Conservation (phyloP, 495 filamentous ascomycete species). For the Platismatia glauca region DNA sequence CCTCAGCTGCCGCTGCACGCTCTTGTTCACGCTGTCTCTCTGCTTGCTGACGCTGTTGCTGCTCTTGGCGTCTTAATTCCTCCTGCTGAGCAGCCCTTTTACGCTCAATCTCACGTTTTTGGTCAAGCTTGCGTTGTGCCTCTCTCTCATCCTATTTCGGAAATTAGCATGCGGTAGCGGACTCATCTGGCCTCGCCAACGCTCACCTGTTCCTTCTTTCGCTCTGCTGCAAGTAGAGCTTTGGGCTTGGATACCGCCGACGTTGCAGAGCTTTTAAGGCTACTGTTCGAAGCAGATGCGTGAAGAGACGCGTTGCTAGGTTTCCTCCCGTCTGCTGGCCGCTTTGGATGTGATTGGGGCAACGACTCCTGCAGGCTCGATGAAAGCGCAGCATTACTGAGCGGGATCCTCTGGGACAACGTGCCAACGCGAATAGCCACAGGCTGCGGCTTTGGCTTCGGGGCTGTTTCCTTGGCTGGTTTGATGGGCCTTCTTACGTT, state of each 20-base stretch:
- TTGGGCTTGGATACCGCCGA: slow-evolving; percentile 49
- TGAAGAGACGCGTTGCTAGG: slow-evolving; percentile 60
- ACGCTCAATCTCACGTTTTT: slow-evolving; percentile 67
- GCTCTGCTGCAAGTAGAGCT: slow-evolving; percentile 56
- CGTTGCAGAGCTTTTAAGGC: slow-evolving; percentile 62
- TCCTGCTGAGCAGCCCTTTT: slow-evolving; percentile 54
- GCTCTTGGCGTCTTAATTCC: slow-evolving; percentile 40
- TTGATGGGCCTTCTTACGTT: slow-evolving; percentile 56
- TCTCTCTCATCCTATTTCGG: slow-evolving; percentile 56
- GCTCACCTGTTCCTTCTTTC: slow-evolving; percentile 58
- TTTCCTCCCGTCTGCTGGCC: slow-evolving; percentile 48
- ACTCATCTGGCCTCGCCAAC: background rate
- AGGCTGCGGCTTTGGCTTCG: slow-evolving; percentile 63
- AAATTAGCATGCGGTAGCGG: background rate
- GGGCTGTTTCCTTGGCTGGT: slow-evolving; percentile 56
- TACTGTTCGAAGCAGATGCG: slow-evolving; percentile 52
- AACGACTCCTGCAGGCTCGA: slow-evolving; percentile 54
- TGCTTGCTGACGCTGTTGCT: slow-evolving; percentile 35
- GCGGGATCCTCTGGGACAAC: slow-evolving; percentile 57
- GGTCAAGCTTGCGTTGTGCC: slow-evolving; percentile 67
- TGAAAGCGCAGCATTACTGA: slow-evolving; percentile 48
- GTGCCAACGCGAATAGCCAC: slow-evolving; percentile 73
- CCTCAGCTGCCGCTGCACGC: slow-evolving; percentile 36
- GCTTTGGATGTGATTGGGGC: slow-evolving; percentile 41
- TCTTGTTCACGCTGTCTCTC: slow-evolving; percentile 38